Evolutionary conservation across 176 grass and related monocot species (phyloP), one percentile per base, ranked within the genome.

Genomic region (Bonia amplexicaulis): DNA sequence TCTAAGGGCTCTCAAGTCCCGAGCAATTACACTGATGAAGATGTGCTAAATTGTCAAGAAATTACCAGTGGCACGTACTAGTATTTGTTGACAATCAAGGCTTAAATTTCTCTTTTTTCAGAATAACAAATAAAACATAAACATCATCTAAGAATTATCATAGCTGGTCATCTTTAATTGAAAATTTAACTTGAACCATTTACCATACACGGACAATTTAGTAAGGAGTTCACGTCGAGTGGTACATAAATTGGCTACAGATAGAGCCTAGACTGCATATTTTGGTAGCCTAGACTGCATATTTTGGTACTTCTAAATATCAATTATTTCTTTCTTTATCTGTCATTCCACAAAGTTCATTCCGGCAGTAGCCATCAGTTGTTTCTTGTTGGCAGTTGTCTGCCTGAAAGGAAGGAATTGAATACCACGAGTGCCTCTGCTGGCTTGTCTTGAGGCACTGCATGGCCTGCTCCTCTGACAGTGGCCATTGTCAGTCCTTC

Each of bases 381-480:
- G n/a, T 40, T 46, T 88, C n/a, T 73, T 85, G 63, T 86, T 23
- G 88, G 90, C 44, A 94, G 88, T 69, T 54, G 89, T 86, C 82
- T 89, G 23, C 40, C 71, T 33, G 70, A 68, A 59, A 97, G 84
- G 60, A 91, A 97, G 78, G 95, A 93, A 22, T 54, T 90, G 69
- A 97, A 88, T 65, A 97, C 77, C 70, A 91, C 78, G 23, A 97
- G 84, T 20, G 95, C 90, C 59, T 97, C 88, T 54, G 71, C 84
- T 66, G 95, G 92, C 85, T 94, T 97, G 85, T 97, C 88, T 71
- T 91, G 90, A 22, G 95, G 95, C 49, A 97, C 95, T 78, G 77
- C 55, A 73, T 97, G 95, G 8, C 95, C 95, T 72, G 95, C 95
- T 85, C 92, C 92, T 91, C 95, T 97, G 1, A 97, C 85, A 45